Evolutionary conservation across 441 rosid species (phyloP).

Genomic region (Brassica balearica): DNA sequence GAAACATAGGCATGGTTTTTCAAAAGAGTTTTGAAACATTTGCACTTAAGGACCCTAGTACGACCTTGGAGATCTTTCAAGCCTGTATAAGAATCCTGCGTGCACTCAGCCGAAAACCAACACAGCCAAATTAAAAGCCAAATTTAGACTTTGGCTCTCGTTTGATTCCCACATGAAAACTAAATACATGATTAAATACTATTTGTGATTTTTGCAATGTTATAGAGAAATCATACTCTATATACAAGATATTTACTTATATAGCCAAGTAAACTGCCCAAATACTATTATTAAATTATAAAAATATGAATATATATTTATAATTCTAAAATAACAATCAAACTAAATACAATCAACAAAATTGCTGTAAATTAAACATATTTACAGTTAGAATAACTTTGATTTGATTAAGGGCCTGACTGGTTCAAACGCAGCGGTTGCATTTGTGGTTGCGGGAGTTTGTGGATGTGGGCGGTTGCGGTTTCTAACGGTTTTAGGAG

Average conservation of each 20-base stretch:
- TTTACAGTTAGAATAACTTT: neutral
- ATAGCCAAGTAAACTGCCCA: no score
- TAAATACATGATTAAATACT: neutral
- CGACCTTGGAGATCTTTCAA: slow-evolving; percentile 56
- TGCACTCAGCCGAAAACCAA: neutral
- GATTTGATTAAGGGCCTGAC: neutral
- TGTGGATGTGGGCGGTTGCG: no score
- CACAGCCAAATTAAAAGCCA: neutral
- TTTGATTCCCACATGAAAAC: neutral
- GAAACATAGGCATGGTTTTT: slow-evolving; percentile 53
- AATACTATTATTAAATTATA: neutral
- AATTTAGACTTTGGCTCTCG: neutral
- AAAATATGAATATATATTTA: neutral
- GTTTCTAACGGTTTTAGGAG: no score
- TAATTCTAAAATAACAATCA: neutral
- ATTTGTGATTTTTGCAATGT: slow-evolving; percentile 2
- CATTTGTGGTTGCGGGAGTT: no score
- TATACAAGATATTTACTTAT: neutral
- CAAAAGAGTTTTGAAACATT: slow-evolving; percentile 42
- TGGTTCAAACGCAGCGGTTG: no score
- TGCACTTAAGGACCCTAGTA: slow-evolving; percentile 47
- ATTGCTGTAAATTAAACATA: neutral
- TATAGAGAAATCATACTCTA: neutral
- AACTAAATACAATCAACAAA: neutral
- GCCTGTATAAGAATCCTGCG: neutral